Percentiles rank a stretch among this genome's conserved stretches.
Evolutionary conservation across 108 stramenopile species (phyloP).

Genomic region (Licmophora abbreviata): DNA sequence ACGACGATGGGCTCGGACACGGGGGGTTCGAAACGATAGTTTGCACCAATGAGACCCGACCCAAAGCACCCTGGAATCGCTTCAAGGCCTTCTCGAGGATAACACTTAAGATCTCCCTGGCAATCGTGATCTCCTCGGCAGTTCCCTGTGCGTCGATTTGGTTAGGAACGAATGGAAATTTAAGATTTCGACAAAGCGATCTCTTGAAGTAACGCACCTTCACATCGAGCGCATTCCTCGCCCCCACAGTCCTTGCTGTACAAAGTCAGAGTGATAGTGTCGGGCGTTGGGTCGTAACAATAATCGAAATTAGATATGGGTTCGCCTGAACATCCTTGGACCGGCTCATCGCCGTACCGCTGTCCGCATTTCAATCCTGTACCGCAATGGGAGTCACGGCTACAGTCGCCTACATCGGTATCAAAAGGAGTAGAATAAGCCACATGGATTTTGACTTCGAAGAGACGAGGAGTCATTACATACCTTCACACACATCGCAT

Average conservation of each 20-base stretch:
- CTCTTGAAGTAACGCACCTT: too few species aligned
- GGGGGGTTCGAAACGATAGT: constrained; percentile 16
- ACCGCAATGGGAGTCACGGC: constrained; percentile 41
- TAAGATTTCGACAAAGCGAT: too few species aligned
- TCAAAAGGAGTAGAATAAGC: constrained; percentile 20
- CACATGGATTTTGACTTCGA: constrained; percentile 1
- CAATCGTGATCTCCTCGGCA: constrained; percentile 19
- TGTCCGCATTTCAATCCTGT: constrained; percentile 36
- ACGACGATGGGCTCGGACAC: too few species aligned
- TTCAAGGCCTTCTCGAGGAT: constrained; percentile 14
- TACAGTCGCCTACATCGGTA: constrained; percentile 57
- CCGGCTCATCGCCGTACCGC: constrained; percentile 22
- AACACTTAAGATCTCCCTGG: constrained; percentile 9
- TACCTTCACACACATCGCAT: background rate
- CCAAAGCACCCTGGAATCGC: constrained; percentile 20
- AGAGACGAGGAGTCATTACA: background rate
- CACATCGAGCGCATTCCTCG: too few species aligned
- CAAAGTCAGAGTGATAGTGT: background rate
- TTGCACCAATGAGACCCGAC: constrained; percentile 10
- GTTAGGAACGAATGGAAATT: constrained; percentile 28
- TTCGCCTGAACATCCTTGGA: constrained; percentile 54
- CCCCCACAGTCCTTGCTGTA: too few species aligned
- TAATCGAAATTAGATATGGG: constrained; percentile 20
- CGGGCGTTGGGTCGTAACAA: constrained; percentile 23
- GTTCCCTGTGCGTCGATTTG: constrained; percentile 26